These are phyloP conservation scores for Lachancea quebecensis DNA, from an alignment of 805 yeast genomes.

Conservation along the genomic window DNA sequence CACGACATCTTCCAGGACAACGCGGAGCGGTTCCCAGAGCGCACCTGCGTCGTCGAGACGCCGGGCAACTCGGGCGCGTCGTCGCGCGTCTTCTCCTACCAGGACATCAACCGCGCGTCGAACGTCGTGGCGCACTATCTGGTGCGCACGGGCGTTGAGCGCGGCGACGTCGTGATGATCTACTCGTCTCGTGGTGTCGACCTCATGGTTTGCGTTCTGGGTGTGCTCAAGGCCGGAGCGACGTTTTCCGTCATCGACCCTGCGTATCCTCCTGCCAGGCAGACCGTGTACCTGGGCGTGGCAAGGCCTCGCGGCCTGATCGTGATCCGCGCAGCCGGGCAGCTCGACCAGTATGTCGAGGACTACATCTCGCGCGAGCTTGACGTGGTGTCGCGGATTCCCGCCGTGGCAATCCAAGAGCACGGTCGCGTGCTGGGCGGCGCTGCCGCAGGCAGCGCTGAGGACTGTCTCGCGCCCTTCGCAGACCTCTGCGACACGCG, in stretches of 20 bases:
- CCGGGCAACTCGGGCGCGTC: conserved; percentile 41
- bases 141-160: conserved; percentile 67
- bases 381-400: conserved; percentile 63
- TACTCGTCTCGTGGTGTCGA: conserved; percentile 98
- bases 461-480: conserved; percentile 46
- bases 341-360: conserved; percentile 66
- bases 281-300: conserved; percentile 83
- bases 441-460: conserved; percentile 21
- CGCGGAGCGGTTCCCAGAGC: conserved; percentile 76
- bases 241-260: conserved; percentile 98
- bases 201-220: conserved; percentile 93
- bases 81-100: conserved; percentile 72
- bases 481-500: conserved; percentile 44
- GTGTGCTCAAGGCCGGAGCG: conserved; percentile 97
- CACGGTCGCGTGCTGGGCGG: conserved; percentile 72
- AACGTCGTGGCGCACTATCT: conserved; percentile 88
- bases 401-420: conserved; percentile 68
- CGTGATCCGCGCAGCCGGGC: conserved; percentile 86
- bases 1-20: conserved; percentile 91
- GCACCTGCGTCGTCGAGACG: conserved; percentile 91
- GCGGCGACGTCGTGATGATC: conserved; percentile 96
- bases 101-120: conserved; percentile 86
- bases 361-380: conserved; percentile 70
- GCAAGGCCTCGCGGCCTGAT: conserved; percentile 90
- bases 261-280: conserved; percentile 98